phyloP scores from a whole-genome alignment of 345 rosid species.

The Linum lewisii region DNA sequence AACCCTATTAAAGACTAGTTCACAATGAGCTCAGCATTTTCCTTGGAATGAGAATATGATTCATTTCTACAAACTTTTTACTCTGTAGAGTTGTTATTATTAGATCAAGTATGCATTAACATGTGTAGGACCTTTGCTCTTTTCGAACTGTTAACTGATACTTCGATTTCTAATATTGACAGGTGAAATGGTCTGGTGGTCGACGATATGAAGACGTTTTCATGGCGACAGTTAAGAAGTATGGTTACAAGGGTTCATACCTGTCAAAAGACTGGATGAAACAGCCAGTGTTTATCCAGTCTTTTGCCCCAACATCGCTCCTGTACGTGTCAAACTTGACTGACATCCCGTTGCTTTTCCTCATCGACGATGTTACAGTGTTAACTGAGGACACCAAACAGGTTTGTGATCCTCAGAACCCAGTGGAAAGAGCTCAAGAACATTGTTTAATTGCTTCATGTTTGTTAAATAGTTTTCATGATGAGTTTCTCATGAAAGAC shows the following conservation, averaged over 20 bases:
- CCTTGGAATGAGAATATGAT: too few species aligned
- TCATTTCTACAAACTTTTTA: too few species aligned
- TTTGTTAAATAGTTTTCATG: background rate
- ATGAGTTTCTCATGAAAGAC: conserved; percentile 3
- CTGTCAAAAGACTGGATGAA: conserved; percentile 75
- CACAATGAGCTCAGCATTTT: too few species aligned
- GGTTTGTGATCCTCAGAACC: conserved; percentile 28
- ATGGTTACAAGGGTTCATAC: conserved; percentile 74
- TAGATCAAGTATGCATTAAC: too few species aligned
- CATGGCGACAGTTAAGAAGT: conserved; percentile 61
- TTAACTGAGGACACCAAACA: conserved; percentile 86
- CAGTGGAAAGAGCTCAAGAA: background rate
- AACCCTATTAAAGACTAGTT: too few species aligned
- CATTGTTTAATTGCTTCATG: background rate
- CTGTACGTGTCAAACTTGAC: conserved; percentile 49
- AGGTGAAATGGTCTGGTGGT: conserved; percentile 83
- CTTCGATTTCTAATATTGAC: conserved; percentile 7
- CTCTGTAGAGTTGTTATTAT: too few species aligned
- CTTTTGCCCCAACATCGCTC: conserved; percentile 88
- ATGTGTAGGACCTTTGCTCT: conserved; percentile 9
- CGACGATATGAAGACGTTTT: conserved; percentile 68
- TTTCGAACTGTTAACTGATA: conserved; percentile 3
- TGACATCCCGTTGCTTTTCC: conserved; percentile 69
- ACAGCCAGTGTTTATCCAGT: conserved; percentile 81
- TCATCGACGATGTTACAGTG: conserved; percentile 60